Evolutionary conservation across 2,329 filamentous ascomycete species (phyloP), one percentile per base, ranked within the genome.

Genomic region (Myriosclerotinia curreyana): DNA sequence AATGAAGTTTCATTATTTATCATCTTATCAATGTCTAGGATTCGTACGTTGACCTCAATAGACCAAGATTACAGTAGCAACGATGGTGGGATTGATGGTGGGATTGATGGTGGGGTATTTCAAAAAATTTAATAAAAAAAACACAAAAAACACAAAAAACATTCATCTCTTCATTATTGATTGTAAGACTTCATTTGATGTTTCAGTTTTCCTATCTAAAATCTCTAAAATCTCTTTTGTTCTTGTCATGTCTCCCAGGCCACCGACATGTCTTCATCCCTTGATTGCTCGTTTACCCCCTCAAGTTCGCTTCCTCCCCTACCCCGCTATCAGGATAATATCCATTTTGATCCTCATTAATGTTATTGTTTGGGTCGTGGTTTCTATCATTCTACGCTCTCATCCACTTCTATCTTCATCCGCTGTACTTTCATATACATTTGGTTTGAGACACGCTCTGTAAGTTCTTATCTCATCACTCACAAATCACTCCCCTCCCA

Each of bases 381-480:
- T 79, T 31, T 84, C 78, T 66, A 75, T 86, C 4, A 78, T 85
- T 20, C 76, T 86, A 28, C 79, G 77, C 68, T 81, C 79, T 70
- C 60, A 84, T 74, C 80, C 84, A 0, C 78, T 81, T 0, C 82
- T 96, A 67, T 85, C 93, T 60, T 90, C 90, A 1, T 88, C 92
- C 2, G 91, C 92, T 1, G 86, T 93, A 2, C 83, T 97, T 1
- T 88, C 92, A 36, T 97, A 96, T 76, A 91, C 91, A 0, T 84
- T 98, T 15, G 94, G 94, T 3, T 83, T 98, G 12, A 88, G 94
- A 49, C 94, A 98, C 80, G 94, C 94, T n/a, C 86, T 98, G 52
- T 63, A 44, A 50, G 61, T 63, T 51, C 14, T 60, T 25, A 51
- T 31, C 8, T 60, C 22, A 44, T 31, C n/a, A 11, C 40, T 22